A percentile compares a stretch with the other conserved stretches of the same genome.
These are phyloP conservation scores for Friedmanniomyces simplex DNA, from an alignment of 495 filamentous ascomycete genomes.

Conservation along the genomic window DNA sequence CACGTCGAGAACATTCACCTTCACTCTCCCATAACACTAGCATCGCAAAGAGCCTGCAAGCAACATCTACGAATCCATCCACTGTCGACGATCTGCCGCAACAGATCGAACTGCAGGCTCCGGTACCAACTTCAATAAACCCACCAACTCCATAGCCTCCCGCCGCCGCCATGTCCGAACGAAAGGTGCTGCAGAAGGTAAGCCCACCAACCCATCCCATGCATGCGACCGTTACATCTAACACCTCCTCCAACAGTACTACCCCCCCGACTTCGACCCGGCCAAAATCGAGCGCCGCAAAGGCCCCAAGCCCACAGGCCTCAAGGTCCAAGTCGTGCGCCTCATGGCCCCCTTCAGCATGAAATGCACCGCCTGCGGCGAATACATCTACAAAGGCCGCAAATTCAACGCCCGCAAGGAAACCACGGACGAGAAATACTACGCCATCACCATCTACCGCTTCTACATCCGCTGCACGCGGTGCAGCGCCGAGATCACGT, in stretches of 20 bases:
- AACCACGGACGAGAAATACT: constrained; percentile 84
- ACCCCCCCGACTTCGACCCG: constrained; percentile 96
- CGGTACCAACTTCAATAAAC: not conserved
- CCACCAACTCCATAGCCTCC: not conserved
- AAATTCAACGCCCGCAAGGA: constrained; percentile 98
- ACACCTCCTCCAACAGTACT: constrained; percentile 50
- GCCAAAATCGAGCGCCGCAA: constrained; percentile 60
- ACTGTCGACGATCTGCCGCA: too few relatives aligned
- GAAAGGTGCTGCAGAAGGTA: constrained; percentile 41
- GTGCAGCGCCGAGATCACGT: constrained; percentile 82
- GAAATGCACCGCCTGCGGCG: constrained; percentile 82
- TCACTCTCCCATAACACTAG: too few relatives aligned
- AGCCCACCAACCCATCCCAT: not conserved
- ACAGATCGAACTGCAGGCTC: too few relatives aligned
- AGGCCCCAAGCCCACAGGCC: constrained; percentile 59
- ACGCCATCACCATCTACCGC: constrained; percentile 76
- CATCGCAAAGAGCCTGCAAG: too few relatives aligned
- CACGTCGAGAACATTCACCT: too few relatives aligned
- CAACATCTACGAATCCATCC: too few relatives aligned
- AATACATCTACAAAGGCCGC: constrained; percentile 93
- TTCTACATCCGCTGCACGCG: constrained; percentile 95
- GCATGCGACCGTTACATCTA: too few relatives aligned
- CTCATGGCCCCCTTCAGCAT: constrained; percentile 95
- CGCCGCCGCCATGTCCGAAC: constrained; percentile 67
- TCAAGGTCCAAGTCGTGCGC: constrained; percentile 80